Evolutionary conservation across 495 filamentous ascomycete species (phyloP), one percentile per base, ranked within the genome.

Genomic region (Gamarada debralockiae): DNA sequence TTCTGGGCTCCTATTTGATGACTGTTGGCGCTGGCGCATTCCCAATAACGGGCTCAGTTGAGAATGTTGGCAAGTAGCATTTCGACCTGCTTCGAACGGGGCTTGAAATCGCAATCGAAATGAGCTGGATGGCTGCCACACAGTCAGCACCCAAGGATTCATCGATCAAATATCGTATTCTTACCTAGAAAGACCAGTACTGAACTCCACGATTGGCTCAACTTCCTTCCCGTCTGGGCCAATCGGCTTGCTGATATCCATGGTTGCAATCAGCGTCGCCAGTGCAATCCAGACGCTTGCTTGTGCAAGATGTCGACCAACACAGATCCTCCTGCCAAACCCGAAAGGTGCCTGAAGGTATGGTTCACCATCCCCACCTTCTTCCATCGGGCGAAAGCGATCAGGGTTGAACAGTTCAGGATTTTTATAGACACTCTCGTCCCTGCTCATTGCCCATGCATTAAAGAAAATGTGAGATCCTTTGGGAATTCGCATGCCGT

Each of bases 341-440:
- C 78, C 78, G 61, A 79, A 81, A 1, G 71, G 73, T 0, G 74
- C 76, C 15, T 73, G 63, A 0, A 72, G 72, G 13, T 77, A 54
- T 3, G 75, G 73, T 50, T 81, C 76, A 0, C 70, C 78, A 15
- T 59, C 63, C 0, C 75, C 77, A 0, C 77, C 76, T 38, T 75
- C 59, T 10, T 66, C 63, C 17, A n/a, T n/a, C n/a, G n/a, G n/a
- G n/a, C n/a, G n/a, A n/a, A n/a, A n/a, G n/a, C n/a, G n/a, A n/a
- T n/a, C n/a, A n/a, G n/a, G n/a, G n/a, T n/a, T n/a, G n/a, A n/a
- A n/a, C n/a, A n/a, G n/a, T n/a, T n/a, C n/a, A n/a, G n/a, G n/a
- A n/a, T n/a, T n/a, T n/a, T n/a, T 10, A 29, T 29, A 10, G 27
- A 29, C 4, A 29, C 10, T 29, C n/a, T n/a, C n/a, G n/a, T n/a